Evolutionary conservation across 2,329 filamentous ascomycete species (phyloP), one percentile per base, ranked within the genome.

Genomic region (Zarea fungicola): DNA sequence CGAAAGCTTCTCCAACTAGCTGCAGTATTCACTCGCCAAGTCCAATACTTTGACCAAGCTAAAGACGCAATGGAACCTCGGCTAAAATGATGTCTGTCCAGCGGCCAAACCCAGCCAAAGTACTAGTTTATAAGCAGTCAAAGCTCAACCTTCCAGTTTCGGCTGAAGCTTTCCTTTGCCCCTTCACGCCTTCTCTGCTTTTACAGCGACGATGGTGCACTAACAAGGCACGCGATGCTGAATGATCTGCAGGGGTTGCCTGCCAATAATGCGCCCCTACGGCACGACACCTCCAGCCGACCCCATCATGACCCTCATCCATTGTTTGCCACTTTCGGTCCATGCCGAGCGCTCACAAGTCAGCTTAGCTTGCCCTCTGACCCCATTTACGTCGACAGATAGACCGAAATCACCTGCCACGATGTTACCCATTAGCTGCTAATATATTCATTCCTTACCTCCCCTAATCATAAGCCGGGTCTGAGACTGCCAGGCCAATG

Each of bases 81-180:
- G 19, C 16, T 26, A n/a, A n/a, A n/a, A n/a, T n/a, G n/a, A n/a
- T n/a, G n/a, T n/a, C n/a, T n/a, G n/a, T n/a, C n/a, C n/a, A n/a
- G n/a, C n/a, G n/a, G n/a, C 39, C 3, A 29, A 16, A 7, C 19
- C 26, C 29, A 25, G 41, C 41, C 32, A 19, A 19, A 21, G 32
- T 11, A 23, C 29, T 43, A 43, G 21, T 22, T 9, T 4, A n/a
- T n/a, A n/a, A 22, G 16, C 26, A 10, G 8, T 5, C 7, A 22
- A 23, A 34, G 41, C 41, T 43, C 41, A 19, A 43, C 41, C 41
- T 43, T 32, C 41, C 29, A 18, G n/a, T 34, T 34, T 25, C 5
- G 41, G 21, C 6, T 32, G 28, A n/a, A n/a, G n/a, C n/a, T 16
- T 21, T 19, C 40, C 40, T 22, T 18, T 9, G 19, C 44, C 18